phyloP scores from a whole-genome alignment of 768 basidiomycete species.

The Hortiboletus flavorubellus region DNA sequence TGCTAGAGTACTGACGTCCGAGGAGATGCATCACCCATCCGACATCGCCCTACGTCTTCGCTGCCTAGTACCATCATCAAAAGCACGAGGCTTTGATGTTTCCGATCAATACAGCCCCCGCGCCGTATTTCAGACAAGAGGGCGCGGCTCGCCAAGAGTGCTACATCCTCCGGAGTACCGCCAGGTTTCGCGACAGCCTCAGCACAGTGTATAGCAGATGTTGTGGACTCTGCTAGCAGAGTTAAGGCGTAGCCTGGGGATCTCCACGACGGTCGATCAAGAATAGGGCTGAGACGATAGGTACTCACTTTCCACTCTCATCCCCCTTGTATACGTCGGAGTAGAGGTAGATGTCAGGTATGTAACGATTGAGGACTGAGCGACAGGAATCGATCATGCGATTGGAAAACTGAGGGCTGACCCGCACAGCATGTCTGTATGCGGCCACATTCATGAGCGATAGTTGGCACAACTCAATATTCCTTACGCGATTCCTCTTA shows the following conservation, averaged over 20 bases:
- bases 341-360: slow-evolving; percentile 97
- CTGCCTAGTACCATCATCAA: slow-evolving; percentile 95
- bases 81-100: slow-evolving; percentile 83
- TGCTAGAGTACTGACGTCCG: slow-evolving; percentile 62
- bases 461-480: neutral
- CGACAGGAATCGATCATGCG: slow-evolving; percentile 95
- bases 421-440: slow-evolving; percentile 87
- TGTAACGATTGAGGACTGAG: slow-evolving; percentile 91
- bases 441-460: neutral
- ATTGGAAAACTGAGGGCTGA: slow-evolving; percentile 96
- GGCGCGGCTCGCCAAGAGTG: slow-evolving; percentile 71
- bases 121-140: slow-evolving; percentile 74
- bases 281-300: neutral
- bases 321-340: slow-evolving; percentile 98
- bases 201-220: slow-evolving; percentile 80
- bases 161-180: slow-evolving; percentile 90
- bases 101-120: slow-evolving; percentile 89
- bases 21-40: slow-evolving; percentile 78
- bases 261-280: slow-evolving; percentile 38
- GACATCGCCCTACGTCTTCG: slow-evolving; percentile 91
- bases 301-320: slow-evolving; percentile 89
- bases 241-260: slow-evolving; percentile 95
- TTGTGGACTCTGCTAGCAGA: slow-evolving; percentile 89
- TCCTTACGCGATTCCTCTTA: slow-evolving; percentile 91
- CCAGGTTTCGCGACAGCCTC: slow-evolving; percentile 84